Evolutionary conservation across 768 basidiomycete genomes (phyloP).

Genomic region (Russula griseocarnosa): DNA sequence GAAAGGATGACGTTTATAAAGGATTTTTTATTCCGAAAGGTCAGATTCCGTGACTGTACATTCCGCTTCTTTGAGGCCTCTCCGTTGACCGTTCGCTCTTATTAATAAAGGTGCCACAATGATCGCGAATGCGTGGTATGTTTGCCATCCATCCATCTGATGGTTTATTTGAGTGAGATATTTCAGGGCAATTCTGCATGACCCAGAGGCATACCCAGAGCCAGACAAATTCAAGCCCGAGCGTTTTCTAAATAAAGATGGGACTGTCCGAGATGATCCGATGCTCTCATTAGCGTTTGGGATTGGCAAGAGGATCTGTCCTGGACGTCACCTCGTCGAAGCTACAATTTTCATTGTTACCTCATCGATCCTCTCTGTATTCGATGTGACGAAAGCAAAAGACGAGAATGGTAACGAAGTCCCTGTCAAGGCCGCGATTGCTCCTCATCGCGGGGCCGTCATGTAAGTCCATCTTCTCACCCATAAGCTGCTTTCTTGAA

Average conservation of each 20-base stretch:
- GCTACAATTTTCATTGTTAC: background rate
- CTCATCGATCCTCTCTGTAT: background rate
- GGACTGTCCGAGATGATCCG: conserved; percentile 17
- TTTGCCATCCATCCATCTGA: background rate
- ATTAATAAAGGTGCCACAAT: background rate
- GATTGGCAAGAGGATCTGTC: conserved; percentile 28
- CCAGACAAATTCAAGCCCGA: conserved; percentile 43
- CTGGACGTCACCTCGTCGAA: conserved; percentile 14
- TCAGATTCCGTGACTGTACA: background rate
- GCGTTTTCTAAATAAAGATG: conserved; percentile 34
- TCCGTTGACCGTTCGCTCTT: background rate
- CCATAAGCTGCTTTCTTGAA: too few relatives aligned
- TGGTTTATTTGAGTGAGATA: background rate
- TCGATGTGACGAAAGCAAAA: conserved; percentile 16
- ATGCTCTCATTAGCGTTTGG: conserved; percentile 19
- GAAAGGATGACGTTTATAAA: background rate
- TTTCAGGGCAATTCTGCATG: conserved; percentile 37
- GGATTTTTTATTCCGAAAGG: conserved; percentile 17
- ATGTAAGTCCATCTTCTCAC: background rate
- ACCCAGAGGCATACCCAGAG: conserved; percentile 35
- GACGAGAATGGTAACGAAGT: background rate
- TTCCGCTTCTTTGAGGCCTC: background rate
- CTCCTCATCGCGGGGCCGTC: background rate
- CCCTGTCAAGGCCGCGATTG: background rate
- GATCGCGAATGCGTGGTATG: background rate